Base-by-base conservation (phyloP, 345 rosid species). In the Hibiscus mutabilis region DNA sequence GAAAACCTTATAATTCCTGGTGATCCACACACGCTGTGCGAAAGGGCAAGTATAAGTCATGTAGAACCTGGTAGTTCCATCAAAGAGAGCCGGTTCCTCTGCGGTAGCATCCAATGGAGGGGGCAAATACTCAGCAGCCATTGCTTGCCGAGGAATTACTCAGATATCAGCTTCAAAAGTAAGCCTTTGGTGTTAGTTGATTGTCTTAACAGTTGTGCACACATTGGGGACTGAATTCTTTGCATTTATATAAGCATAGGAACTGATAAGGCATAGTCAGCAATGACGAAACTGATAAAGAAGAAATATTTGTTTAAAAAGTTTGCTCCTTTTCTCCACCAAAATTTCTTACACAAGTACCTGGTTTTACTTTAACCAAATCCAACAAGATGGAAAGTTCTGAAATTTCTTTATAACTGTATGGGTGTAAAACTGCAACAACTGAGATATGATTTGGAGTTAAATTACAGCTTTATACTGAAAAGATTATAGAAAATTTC, bases 21-120 rank as follows among this genome's bases (percentile, higher is more conserved):
- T 86, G 88, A 94, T 91, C 98, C 98, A 91, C 63, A 79, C 97
- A 33, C 98, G 91, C 77, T 90, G 97, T 8, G 95, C 91, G 75
- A 5, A 94, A 24, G 98, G 98, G 74, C 98, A 90, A 6, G 73
- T 6, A 57, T 85, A 81, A 66, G 68, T 40, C 19, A 84, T 82
- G 78, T 93, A 93, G 87, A 91, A 75, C 97, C 86, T 91, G 3
- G 83, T 85, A 60, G 93, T 86, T 70, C 96, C 96, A 25, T 86
- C 98, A 73, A 90, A 88, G 40, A 89, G 80, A 44, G 88, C 83
- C 25, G 92, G 96, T 69, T 78, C 88, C 37, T 81, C 87, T 2
- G 95, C 81, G 5, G 80, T 70, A 66, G 93, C 86, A 64, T 80
- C 85, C 65, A 94, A 78, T 0, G 81, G 58, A 2, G 80, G 81